A percentile compares a stretch with the other conserved stretches of the same genome.
Evolutionary conservation across 768 basidiomycete genomes (phyloP).

Genomic region (Lentinus tigrinus): DNA sequence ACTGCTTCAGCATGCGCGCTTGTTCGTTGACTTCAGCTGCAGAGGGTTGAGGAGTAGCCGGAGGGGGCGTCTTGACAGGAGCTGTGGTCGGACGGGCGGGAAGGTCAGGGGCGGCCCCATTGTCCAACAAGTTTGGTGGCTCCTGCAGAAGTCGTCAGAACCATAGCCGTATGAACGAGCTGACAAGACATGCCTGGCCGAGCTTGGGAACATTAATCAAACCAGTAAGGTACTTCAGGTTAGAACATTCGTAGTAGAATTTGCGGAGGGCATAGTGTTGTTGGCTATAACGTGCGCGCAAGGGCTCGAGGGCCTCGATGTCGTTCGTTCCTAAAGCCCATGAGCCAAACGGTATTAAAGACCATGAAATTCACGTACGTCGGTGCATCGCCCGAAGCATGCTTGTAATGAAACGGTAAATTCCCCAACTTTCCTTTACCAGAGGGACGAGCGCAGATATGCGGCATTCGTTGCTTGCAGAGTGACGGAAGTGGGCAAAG

Average conservation of each 20-base stretch:
- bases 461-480: conserved; percentile 94
- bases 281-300: conserved; percentile 81
- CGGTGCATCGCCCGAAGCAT: conserved; percentile 98
- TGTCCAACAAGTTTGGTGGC: conserved; percentile 91
- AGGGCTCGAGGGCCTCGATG: conserved; percentile 83
- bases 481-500: conserved; percentile 90
- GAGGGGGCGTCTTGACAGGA: conserved; percentile 56
- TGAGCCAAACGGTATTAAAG: neutral
- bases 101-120: conserved; percentile 79
- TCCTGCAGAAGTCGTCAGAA: conserved; percentile 50
- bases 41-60: conserved; percentile 69
- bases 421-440: conserved; percentile 99
- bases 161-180: neutral
- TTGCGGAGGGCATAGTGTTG: conserved; percentile 94
- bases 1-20: conserved; percentile 90
- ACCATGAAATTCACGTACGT: conserved; percentile 47
- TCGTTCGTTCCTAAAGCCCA: conserved; percentile 75
- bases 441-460: conserved; percentile 95
- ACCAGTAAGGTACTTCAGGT: conserved; percentile 95
- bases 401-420: conserved; percentile 97
- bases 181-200: conserved; percentile 58
- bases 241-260: conserved; percentile 99
- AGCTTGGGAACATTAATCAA: conserved; percentile 98
- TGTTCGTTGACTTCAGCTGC: conserved; percentile 82
- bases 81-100: conserved; percentile 74